Evolutionary conservation across 371 early-diverging fungal species (phyloP).

Genomic region (Lichtheimia corymbifera): DNA sequence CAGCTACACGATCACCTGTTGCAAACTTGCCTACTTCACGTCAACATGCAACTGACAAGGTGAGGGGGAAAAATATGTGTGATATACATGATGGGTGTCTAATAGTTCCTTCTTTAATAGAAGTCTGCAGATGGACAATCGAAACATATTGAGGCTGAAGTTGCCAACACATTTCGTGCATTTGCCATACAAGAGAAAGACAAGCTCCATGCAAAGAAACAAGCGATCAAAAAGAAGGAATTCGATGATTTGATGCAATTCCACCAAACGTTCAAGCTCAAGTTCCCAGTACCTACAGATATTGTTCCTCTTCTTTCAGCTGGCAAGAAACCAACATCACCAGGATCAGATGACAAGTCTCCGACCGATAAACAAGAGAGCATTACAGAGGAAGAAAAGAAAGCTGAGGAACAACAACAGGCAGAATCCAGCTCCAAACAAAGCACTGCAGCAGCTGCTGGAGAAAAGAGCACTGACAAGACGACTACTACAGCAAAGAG

Average conservation of each 20-base stretch:
- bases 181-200: slow-evolving; percentile 81
- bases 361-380: slow-evolving; percentile 6
- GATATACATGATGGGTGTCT: background rate
- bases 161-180: slow-evolving; percentile 63
- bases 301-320: slow-evolving; percentile 71
- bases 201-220: slow-evolving; percentile 77
- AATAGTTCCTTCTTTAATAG: background rate
- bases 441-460: background rate
- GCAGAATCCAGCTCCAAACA: background rate
- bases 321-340: slow-evolving; percentile 24
- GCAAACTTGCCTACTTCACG: slow-evolving; percentile 30
- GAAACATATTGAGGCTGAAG: slow-evolving; percentile 53
- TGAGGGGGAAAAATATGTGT: slow-evolving; percentile 2
- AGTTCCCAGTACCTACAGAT: slow-evolving; percentile 77
- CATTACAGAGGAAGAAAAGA: slow-evolving; percentile 1
- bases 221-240: slow-evolving; percentile 70
- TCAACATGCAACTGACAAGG: slow-evolving; percentile 23
- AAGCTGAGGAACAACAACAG: background rate
- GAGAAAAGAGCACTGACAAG: background rate
- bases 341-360: slow-evolving; percentile 7
- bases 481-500: background rate
- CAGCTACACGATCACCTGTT: slow-evolving; percentile 33
- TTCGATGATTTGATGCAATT: slow-evolving; percentile 81
- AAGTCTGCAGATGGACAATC: slow-evolving; percentile 1
- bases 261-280: slow-evolving; percentile 72